Base-by-base conservation (phyloP, 2,329 filamentous ascomycete species). In the Apiospora phragmitis region DNA sequence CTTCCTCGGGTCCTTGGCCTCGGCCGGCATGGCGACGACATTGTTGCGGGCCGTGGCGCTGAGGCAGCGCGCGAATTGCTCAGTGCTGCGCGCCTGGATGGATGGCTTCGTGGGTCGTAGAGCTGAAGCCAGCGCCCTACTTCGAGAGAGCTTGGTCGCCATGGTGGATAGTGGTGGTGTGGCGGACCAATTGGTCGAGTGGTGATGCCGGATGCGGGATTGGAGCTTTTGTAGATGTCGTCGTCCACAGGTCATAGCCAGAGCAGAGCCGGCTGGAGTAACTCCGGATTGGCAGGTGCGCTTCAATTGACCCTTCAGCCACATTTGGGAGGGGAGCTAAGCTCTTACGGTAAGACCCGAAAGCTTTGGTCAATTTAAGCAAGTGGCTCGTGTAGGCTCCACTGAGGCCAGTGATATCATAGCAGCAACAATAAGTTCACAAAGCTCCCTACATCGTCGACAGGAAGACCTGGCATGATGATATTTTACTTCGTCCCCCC, bases 1-100 rank as follows among this genome's bases (percentile, higher is more conserved):
- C 74, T 88, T 85, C 80, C 93, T 88, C 85, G 92, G 85, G 84
- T 94, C 93, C 71, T 88, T 85, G 65, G 85, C 83, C 71, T 92
- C 88, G 80, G 89, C 88, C 75, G 89, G 87, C 74, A 90, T 81
- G 75, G 85, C 85, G 79, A 62, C 55, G 32, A 91, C 88, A 78
- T 83, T 82, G 72, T 83, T 79, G 72, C 77, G 78, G 76, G 84
- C 80, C 75, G 87, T 86, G 70, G 81, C 85, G 72, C 85, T 84
- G 80, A 90, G 80, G 83, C 85, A 83, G 77, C 87, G 84, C 77
- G 82, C 78, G 67, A 80, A 79, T 75, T 82, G 80, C 38, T 82
- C 81, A 73, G 18, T 62, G 51, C 76, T 82, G 74, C 80, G 83
- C 77, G 76, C 79, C 75, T 76, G 81, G 72, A 83, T 79, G 75